Evolutionary conservation across 768 basidiomycete genomes (phyloP), one percentile per base, ranked within the genome.

Genomic region (Macrolepiota dolichaula): DNA sequence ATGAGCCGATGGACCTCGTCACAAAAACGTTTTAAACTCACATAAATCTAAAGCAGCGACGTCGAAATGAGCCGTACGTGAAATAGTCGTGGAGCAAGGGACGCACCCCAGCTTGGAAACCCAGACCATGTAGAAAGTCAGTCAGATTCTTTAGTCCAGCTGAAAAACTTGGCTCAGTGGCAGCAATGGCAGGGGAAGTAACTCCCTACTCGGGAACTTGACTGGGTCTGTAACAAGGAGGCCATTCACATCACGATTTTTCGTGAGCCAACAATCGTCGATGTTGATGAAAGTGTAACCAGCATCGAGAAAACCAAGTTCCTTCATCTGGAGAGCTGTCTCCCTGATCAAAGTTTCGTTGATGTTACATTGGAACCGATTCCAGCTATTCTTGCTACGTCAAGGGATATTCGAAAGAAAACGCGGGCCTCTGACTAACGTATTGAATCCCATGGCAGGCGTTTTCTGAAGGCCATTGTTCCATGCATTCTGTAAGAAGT

Each of bases 391-490:
- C 25, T 15, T 13, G 22, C 5, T 44, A 6, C 24, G 22, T 49
- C 25, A 49, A 22, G 25, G 13, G 22, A 49, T 24, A 13, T 24
- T 24, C 3, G 19, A 2, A 27, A 22, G 9, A 9, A 27, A 35
- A 3, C n/a, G 4, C 9, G 27, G 13, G 17, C 1, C 19, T 19
- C 52, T 12, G 11, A 57, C 65, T 15, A 42, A 69, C 67, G 68
- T 66, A 46, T 67, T 70, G 64, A 70, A 70, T 2, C 69, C 69
- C 66, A 70, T 70, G 25, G 69, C 67, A 35, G 69, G 69, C 5
- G 64, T 65, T 58, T 64, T 65, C 57, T 68, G 66, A 29, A 59
- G 57, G 24, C 50, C 42, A 54, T 68, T 66, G 38, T 69, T 65
- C 65, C 69, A 69, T 5, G 67, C 65, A 35, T 46, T 29, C 64